phyloP scores from a whole-genome alignment of 225 moss, liverwort and hornwort species.

The Polytrichum commune region DNA sequence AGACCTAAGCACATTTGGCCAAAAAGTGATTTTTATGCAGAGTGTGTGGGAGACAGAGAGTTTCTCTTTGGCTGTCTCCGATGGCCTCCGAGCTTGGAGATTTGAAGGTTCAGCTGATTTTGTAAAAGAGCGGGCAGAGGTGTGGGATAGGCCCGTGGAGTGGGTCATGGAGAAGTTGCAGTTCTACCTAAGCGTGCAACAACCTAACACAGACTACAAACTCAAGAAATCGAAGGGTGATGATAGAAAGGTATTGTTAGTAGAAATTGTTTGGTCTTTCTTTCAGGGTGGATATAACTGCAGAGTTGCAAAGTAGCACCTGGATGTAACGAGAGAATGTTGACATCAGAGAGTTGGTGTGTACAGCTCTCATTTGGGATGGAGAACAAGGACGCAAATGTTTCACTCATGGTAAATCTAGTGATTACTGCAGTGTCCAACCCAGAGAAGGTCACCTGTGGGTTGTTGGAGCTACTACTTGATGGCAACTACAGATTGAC shows the following conservation, averaged over 20 bases:
- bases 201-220: slow-evolving; percentile 40
- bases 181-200: slow-evolving; percentile 44
- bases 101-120: slow-evolving; percentile 39
- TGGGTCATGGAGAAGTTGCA: slow-evolving; percentile 61
- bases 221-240: slow-evolving; percentile 36
- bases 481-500: slow-evolving; percentile 49
- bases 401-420: slow-evolving; percentile 42
- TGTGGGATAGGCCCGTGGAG: slow-evolving; percentile 61
- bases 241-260: slow-evolving; percentile 40
- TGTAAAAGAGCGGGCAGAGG: slow-evolving; percentile 31
- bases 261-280: background rate
- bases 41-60: slow-evolving; percentile 24
- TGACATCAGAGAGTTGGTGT: background rate
- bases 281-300: background rate
- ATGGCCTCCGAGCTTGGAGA: slow-evolving; percentile 37
- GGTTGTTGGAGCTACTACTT: slow-evolving; percentile 59
- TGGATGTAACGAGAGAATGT: background rate
- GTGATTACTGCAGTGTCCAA: slow-evolving; percentile 32
- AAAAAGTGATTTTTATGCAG: slow-evolving; percentile 33
- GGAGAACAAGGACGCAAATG: slow-evolving; percentile 35
- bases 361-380: slow-evolving; percentile 72
- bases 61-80: slow-evolving; percentile 30
- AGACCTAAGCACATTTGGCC: slow-evolving; percentile 4
- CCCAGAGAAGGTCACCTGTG: slow-evolving; percentile 39
- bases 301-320: background rate